Evolutionary conservation across 2,329 filamentous ascomycete genomes (phyloP).

Genomic region (Cladosporium sp.): DNA sequence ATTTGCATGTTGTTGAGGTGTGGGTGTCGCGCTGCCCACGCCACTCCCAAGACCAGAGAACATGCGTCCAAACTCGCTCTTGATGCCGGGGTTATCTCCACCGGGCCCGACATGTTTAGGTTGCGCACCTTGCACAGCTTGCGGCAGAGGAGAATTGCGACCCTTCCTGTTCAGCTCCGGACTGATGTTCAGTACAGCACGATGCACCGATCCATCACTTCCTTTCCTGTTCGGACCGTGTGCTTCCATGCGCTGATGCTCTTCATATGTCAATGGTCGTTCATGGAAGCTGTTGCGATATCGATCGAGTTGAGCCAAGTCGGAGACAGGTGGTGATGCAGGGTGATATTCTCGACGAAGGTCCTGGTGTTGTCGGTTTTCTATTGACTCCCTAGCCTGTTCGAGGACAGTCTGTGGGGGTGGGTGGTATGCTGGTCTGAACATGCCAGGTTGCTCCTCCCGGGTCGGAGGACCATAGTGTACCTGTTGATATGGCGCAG

Average conservation of each 20-base stretch:
- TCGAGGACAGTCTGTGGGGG: conserved; percentile 30
- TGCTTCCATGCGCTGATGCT: conserved; percentile 50
- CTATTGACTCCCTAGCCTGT: conserved; percentile 34
- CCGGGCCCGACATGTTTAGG: conserved; percentile 74
- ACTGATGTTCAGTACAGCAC: conserved; percentile 70
- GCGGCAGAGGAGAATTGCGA: conserved; percentile 82
- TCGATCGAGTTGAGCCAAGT: conserved; percentile 26
- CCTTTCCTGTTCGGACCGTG: conserved; percentile 38
- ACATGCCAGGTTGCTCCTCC: conserved; percentile 34
- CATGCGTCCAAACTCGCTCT: conserved; percentile 92
- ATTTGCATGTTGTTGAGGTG: conserved; percentile 48
- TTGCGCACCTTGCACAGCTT: conserved; percentile 91
- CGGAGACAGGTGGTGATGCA: conserved; percentile 29
- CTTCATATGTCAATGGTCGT: conserved; percentile 38
- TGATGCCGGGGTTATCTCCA: conserved; percentile 78
- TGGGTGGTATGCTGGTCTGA: conserved; percentile 31
- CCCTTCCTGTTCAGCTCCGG: conserved; percentile 77
- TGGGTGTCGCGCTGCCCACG: conserved; percentile 55
- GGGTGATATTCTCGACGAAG: conserved; percentile 32
- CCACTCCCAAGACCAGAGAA: conserved; percentile 87
- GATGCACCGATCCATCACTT: conserved; percentile 43
- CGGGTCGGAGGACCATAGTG: conserved; percentile 31
- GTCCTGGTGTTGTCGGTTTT: conserved; percentile 29
- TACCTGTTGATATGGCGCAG: conserved; percentile 24
- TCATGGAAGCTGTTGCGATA: conserved; percentile 37